phyloP scores from a whole-genome alignment of 176 grass and related monocot species.

The Oryza brachyantha region DNA sequence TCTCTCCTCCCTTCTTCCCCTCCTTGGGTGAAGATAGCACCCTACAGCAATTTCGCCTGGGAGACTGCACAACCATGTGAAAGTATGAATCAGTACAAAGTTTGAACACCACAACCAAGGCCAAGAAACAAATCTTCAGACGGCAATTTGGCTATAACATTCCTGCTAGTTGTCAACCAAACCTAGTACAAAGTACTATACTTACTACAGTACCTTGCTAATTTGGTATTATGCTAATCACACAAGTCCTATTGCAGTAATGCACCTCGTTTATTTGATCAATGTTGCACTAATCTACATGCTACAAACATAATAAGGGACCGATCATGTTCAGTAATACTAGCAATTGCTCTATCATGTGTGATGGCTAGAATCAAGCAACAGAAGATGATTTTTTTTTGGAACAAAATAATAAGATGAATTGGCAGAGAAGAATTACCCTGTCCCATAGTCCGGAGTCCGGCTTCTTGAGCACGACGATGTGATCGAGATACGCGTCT shows the following conservation, averaged over 20 bases:
- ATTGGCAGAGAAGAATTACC: slow-evolving; percentile 49
- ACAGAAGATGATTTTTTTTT: background rate
- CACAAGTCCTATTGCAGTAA: background rate
- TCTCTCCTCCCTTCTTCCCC: slow-evolving; percentile 20
- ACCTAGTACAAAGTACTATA: background rate
- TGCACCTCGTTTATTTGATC: background rate
- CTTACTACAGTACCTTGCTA: background rate
- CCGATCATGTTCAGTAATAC: background rate
- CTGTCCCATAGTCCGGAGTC: slow-evolving; percentile 78
- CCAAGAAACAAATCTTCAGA: background rate
- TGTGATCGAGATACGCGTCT: slow-evolving; percentile 60
- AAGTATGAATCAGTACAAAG: slow-evolving; percentile 11
- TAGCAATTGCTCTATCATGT: slow-evolving; percentile 17
- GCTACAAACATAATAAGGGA: background rate
- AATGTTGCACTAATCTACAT: background rate
- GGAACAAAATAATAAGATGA: background rate
- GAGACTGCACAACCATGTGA: slow-evolving; percentile 63
- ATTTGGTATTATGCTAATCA: background rate
- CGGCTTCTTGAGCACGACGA: slow-evolving; percentile 84
- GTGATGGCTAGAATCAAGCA: background rate
- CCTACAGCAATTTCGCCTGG: slow-evolving; percentile 86
- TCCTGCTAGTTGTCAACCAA: background rate
- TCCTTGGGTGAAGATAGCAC: slow-evolving; percentile 59
- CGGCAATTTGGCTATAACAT: background rate
- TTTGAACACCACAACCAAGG: slow-evolving; percentile 34